Evolutionary conservation across 352 stramenopile genomes (phyloP).

Genomic region (Phytophthora pisi): DNA sequence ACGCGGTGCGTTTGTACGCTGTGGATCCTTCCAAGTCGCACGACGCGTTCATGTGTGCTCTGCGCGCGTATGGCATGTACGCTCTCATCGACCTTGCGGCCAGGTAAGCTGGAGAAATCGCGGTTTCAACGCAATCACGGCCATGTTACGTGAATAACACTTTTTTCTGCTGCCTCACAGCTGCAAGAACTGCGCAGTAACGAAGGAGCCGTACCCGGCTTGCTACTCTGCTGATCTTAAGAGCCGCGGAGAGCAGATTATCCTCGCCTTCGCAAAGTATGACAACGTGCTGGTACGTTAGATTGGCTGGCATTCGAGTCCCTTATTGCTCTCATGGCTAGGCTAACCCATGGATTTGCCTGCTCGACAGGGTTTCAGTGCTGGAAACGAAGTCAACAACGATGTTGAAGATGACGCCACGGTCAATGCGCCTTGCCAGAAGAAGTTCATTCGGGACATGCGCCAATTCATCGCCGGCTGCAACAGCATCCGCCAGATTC

Average conservation of each 20-base stretch:
- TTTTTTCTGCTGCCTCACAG: constrained; percentile 3
- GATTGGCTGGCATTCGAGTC: not conserved
- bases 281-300: constrained; percentile 68
- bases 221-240: constrained; percentile 73
- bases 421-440: constrained; percentile 84
- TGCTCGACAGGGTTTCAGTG: constrained; percentile 51
- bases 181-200: constrained; percentile 66
- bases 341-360: not conserved
- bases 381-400: constrained; percentile 86
- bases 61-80: constrained; percentile 79
- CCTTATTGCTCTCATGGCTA: too few relatives aligned
- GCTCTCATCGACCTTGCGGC: constrained; percentile 67
- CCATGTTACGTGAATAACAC: too few relatives aligned
- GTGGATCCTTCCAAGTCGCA: constrained; percentile 86
- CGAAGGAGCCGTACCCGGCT: constrained; percentile 47
- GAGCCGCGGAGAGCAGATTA: constrained; percentile 74
- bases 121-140: not conserved
- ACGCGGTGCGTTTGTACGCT: constrained; percentile 83
- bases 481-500: constrained; percentile 65
- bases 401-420: constrained; percentile 35
- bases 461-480: constrained; percentile 67
- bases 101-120: constrained; percentile 9
- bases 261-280: constrained; percentile 84
- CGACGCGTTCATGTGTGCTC: constrained; percentile 88
- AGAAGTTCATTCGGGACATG: constrained; percentile 91